These are phyloP conservation scores for Claviceps pusilla DNA, from an alignment of 2,329 filamentous ascomycete species.

Conservation along the genomic window DNA sequence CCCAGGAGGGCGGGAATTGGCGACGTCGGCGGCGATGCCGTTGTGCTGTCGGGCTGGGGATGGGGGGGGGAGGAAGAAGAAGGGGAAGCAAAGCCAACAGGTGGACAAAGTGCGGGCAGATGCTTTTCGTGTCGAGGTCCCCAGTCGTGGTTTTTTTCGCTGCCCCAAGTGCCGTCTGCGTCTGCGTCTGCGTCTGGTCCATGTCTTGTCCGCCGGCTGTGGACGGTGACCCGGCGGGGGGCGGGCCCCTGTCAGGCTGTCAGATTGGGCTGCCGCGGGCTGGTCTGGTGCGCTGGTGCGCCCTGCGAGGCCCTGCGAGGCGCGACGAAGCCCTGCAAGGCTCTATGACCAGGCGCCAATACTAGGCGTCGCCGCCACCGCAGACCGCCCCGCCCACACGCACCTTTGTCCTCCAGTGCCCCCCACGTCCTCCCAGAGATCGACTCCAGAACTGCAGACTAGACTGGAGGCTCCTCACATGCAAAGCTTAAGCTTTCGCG, in stretches of 20 bases:
- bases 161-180: not conserved
- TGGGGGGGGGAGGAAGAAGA: slow-evolving; percentile 7
- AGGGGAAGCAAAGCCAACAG: slow-evolving; percentile 9
- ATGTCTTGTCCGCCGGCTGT: no score
- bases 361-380: no score
- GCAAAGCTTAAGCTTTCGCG: no score
- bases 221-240: no score
- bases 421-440: no score
- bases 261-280: not conserved
- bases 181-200: not conserved
- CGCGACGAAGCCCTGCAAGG: not conserved
- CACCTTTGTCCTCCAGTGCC: no score
- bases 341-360: no score
- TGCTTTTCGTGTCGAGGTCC: slow-evolving; percentile 8
- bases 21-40: slow-evolving; percentile 14
- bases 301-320: not conserved
- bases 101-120: slow-evolving; percentile 12
- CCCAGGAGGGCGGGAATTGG: slow-evolving; percentile 10
- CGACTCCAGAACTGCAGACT: no score
- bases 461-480: no score
- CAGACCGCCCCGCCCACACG: no score
- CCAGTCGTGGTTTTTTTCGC: slow-evolving; percentile 13
- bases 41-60: slow-evolving; percentile 14
- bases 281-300: not conserved
- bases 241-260: not conserved